These are phyloP conservation scores for Casuarina glauca DNA, from an alignment of 306 rosid genomes.

Conservation along the genomic window DNA sequence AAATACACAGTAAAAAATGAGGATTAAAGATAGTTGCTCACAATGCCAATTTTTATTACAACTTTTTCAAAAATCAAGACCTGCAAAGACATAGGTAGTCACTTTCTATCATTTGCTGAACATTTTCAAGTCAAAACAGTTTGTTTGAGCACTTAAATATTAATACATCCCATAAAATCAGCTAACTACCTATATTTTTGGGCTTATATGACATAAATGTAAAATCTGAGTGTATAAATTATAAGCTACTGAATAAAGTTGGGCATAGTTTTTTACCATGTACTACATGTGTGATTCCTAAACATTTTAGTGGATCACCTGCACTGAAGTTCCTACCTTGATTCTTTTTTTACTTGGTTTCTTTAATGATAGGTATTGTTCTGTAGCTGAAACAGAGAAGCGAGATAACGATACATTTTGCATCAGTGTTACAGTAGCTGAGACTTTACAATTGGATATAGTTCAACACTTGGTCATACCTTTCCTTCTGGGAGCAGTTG, in stretches of 20 bases:
- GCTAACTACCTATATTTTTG: neutral
- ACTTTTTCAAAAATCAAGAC: neutral
- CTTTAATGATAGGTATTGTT: constrained; percentile 60
- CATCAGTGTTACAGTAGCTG: constrained; percentile 54
- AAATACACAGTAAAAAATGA: neutral
- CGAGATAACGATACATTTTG: constrained; percentile 45
- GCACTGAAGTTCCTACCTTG: neutral
- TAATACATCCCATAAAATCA: neutral
- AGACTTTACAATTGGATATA: constrained; percentile 49
- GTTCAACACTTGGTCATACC: constrained; percentile 66
- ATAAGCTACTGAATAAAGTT: neutral
- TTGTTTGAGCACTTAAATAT: neutral
- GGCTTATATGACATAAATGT: neutral
- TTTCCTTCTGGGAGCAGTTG: constrained; percentile 57
- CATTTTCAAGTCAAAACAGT: neutral
- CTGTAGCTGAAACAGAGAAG: constrained; percentile 29
- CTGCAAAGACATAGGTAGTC: neutral
- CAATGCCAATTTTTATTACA: neutral
- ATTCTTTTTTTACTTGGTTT: constrained; percentile 40
- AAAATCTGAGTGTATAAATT: neutral
- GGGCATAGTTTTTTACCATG: neutral
- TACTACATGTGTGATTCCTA: neutral
- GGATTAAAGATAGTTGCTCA: neutral
- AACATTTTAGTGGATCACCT: neutral
- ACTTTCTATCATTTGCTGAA: neutral